Evolutionary conservation across 2,329 filamentous ascomycete genomes (phyloP).

Genomic region (Tolypocladium paradoxum): DNA sequence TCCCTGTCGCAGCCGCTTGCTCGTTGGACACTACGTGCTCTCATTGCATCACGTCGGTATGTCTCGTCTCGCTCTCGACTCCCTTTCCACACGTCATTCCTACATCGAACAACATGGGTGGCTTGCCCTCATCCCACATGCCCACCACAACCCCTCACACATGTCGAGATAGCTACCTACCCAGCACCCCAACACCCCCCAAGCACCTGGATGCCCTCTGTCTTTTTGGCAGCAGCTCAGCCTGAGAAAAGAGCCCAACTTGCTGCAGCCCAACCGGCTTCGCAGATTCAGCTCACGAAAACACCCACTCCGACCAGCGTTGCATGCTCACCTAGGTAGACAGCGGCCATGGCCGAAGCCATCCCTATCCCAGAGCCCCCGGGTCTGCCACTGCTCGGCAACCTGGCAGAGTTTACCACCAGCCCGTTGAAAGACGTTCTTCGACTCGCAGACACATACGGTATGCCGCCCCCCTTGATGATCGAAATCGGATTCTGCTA

Average conservation of each 20-base stretch:
- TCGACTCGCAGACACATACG: slow-evolving; percentile 54
- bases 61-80: not conserved
- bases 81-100: not conserved
- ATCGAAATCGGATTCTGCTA: not conserved
- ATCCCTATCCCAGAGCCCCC: slow-evolving; percentile 51
- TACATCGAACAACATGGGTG: not conserved
- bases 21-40: not conserved
- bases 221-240: not conserved
- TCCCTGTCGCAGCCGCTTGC: not conserved
- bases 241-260: not conserved
- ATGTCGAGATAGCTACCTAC: not conserved
- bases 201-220: not conserved
- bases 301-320: not conserved
- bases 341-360: slow-evolving; percentile 18
- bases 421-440: slow-evolving; percentile 45
- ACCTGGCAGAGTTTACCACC: slow-evolving; percentile 51
- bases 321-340: not conserved
- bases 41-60: not conserved
- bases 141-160: not conserved
- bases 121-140: not conserved
- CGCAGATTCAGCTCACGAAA: not conserved
- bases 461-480: no score
- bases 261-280: not conserved
- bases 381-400: slow-evolving; percentile 55
- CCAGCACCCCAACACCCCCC: no score